These are phyloP conservation scores for Linanthus parryae DNA, from an alignment of 148 eudicot species.

Conservation along the genomic window DNA sequence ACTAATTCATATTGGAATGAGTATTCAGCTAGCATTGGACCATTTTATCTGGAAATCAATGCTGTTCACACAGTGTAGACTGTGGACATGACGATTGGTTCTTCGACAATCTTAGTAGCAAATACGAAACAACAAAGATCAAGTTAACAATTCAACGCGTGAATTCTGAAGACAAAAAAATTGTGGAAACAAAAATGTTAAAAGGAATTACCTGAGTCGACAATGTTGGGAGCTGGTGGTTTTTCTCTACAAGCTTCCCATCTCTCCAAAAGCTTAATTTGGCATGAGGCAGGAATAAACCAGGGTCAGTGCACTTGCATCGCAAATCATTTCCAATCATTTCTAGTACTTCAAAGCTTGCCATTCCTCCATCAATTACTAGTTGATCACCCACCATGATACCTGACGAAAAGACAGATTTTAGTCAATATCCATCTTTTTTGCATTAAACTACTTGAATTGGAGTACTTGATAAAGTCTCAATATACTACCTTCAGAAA, in stretches of 20 bases:
- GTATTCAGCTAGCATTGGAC: no score
- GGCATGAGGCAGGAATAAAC: conserved; percentile 68
- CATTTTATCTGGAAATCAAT: no score
- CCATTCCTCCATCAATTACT: conserved; percentile 88
- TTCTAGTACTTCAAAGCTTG: conserved; percentile 67
- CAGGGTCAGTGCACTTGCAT: conserved; percentile 74
- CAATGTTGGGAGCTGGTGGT: conserved; percentile 61
- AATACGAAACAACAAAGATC: no score
- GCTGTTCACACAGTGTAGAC: no score
- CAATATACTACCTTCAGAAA: conserved; percentile 51
- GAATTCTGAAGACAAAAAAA: neutral
- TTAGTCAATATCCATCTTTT: neutral
- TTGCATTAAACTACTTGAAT: neutral
- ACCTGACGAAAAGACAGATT: conserved; percentile 27
- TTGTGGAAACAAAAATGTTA: neutral
- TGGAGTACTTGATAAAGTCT: neutral
- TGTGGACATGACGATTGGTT: no score
- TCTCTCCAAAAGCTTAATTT: conserved; percentile 81
- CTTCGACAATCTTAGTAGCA: no score
- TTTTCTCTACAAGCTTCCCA: conserved; percentile 55
- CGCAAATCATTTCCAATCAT: conserved; percentile 63
- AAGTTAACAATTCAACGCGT: no score
- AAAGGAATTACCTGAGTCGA: conserved; percentile 47
- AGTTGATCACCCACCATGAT: conserved; percentile 65
- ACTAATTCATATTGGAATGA: no score